Conservation (phyloP, 305 asterid species). For the Fraxinus sp. region DNA sequence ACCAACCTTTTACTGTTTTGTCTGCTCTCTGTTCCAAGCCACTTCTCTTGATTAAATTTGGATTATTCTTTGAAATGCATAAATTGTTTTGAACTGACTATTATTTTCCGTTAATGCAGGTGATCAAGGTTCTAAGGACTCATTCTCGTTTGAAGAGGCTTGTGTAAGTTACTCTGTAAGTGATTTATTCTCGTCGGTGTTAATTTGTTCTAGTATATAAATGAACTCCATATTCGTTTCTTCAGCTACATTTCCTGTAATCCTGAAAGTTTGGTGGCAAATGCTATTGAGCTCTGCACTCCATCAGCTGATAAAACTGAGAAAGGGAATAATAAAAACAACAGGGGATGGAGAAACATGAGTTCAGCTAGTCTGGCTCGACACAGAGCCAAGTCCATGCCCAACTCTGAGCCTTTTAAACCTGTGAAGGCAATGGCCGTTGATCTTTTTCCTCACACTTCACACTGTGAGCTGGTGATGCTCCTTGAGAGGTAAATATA, state of each 20-base stretch:
- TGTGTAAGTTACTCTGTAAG: constrained; percentile 58
- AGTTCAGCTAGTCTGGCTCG: constrained; percentile 88
- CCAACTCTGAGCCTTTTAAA: constrained; percentile 77
- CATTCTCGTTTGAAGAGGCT: constrained; percentile 79
- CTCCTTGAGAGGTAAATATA: constrained; percentile 81
- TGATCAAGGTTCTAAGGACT: constrained; percentile 78
- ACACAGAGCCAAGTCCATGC: constrained; percentile 89
- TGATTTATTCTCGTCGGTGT: constrained; percentile 3
- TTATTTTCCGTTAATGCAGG: constrained; percentile 47
- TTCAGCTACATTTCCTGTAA: constrained; percentile 94
- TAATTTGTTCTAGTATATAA: constrained; percentile 5
- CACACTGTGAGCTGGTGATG: constrained; percentile 91
- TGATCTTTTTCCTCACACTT: constrained; percentile 92
- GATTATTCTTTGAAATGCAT: neutral
- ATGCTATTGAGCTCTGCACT: constrained; percentile 96
- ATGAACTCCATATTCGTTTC: constrained; percentile 20
- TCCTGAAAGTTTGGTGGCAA: constrained; percentile 95
- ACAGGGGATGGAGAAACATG: constrained; percentile 80
- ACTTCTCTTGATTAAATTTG: neutral
- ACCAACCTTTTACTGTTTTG: neutral
- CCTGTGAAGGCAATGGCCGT: constrained; percentile 92
- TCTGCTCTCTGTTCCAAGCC: neutral
- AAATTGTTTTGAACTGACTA: neutral
- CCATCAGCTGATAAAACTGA: constrained; percentile 65
- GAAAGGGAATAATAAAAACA: constrained; percentile 62